phyloP scores from a whole-genome alignment of 768 basidiomycete species.

The Lentinula raphanica region DNA sequence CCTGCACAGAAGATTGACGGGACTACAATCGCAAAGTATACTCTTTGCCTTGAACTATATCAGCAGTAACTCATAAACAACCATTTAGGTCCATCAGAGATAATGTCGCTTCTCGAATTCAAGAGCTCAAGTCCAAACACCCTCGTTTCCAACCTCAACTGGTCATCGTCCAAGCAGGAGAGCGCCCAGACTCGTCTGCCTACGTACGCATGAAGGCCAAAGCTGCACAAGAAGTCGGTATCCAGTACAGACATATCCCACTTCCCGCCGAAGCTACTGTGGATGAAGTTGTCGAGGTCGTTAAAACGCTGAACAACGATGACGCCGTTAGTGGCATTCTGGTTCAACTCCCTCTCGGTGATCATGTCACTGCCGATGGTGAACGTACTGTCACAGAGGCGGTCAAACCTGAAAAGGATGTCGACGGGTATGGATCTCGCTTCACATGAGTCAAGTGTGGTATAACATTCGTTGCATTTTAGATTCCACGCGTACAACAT shows the following conservation, averaged over 20 bases:
- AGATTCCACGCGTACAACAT: conserved; percentile 99
- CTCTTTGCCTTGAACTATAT: conserved; percentile 10
- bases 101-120: conserved; percentile 67
- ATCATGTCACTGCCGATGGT: conserved; percentile 73
- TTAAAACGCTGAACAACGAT: conserved; percentile 80
- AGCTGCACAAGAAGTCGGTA: conserved; percentile 91
- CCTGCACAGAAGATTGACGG: conserved; percentile 70
- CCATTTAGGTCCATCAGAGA: conserved; percentile 70
- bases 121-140: conserved; percentile 52
- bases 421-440: conserved; percentile 74
- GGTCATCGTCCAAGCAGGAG: conserved; percentile 91
- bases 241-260: conserved; percentile 76
- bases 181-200: conserved; percentile 81
- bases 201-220: conserved; percentile 99
- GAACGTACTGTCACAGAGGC: conserved; percentile 94
- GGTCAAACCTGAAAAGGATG: conserved; percentile 89
- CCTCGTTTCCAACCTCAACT: conserved; percentile 91
- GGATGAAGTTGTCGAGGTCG: conserved; percentile 69
- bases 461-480: background rate
- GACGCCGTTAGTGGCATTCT: conserved; percentile 81
- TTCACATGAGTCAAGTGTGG: background rate
- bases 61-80: conserved; percentile 7
- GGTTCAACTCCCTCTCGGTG: conserved; percentile 90
- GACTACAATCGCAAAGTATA: conserved; percentile 76
- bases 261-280: conserved; percentile 65